phyloP scores from a whole-genome alignment of 805 yeast genomes.

The Henningerozyma blattae region DNA sequence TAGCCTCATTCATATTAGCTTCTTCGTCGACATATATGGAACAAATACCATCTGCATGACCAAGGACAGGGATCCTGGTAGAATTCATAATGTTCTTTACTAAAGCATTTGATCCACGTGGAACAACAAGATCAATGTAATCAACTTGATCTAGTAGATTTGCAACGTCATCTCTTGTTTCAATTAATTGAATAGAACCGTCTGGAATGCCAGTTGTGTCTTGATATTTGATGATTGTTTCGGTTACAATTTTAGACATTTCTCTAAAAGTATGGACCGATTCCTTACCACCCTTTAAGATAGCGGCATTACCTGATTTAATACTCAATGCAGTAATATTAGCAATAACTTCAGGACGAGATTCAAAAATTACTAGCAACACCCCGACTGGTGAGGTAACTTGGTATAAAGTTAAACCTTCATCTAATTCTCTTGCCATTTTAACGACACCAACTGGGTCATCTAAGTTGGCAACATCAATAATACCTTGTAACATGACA shows the following conservation, averaged over 20 bases:
- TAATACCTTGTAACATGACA: constrained; percentile 85
- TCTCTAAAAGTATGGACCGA: constrained; percentile 72
- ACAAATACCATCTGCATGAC: constrained; percentile 98
- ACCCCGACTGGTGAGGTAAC: constrained; percentile 94
- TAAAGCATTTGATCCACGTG: constrained; percentile 92
- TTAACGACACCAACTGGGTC: constrained; percentile 92
- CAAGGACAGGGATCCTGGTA: constrained; percentile 93
- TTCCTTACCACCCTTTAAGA: constrained; percentile 95
- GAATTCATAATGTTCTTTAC: constrained; percentile 76
- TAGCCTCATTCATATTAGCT: constrained; percentile 71
- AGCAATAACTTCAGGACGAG: constrained; percentile 97
- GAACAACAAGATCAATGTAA: constrained; percentile 89
- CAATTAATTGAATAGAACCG: constrained; percentile 74
- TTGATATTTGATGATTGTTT: constrained; percentile 32
- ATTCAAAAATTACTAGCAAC: constrained; percentile 81
- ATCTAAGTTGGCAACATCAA: constrained; percentile 77
- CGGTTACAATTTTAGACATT: constrained; percentile 60
- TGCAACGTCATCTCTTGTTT: constrained; percentile 82
- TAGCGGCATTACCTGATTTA: constrained; percentile 94
- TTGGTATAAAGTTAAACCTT: constrained; percentile 71
- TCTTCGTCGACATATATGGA: constrained; percentile 70
- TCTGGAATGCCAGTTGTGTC: constrained; percentile 60
- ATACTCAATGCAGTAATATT: constrained; percentile 92
- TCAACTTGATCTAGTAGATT: constrained; percentile 75
- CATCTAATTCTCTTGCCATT: constrained; percentile 76